Evolutionary conservation across 352 stramenopile species (phyloP), one percentile per base, ranked within the genome.

Genomic region (Phytophthora hybrid): DNA sequence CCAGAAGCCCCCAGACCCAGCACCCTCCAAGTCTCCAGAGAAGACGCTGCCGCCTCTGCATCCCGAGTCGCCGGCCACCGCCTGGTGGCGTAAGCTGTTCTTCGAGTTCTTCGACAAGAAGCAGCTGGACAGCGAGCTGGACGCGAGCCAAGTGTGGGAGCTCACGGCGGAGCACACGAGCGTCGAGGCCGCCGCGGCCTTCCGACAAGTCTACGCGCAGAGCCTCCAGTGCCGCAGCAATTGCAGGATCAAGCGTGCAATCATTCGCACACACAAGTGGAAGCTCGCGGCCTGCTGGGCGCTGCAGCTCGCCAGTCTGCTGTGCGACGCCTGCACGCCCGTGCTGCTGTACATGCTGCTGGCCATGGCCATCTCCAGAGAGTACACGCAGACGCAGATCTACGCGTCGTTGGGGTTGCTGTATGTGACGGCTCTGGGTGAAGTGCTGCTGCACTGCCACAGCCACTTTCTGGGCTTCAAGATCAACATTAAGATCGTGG

Each of bases 111-210:
- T 88, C 57, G 77, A 76, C 66, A 79, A 70, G 57, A 63, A 75
- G 51, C 37, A 47, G 23, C 44, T 78, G 19, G 58, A 79, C 46
- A 72, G 63, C 21, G 69, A 81, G 41, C 39, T 87, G 8, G 65
- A 85, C 29, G 59, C 67, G 6, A 80, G 77, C 18, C 80, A 92
- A 57, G 77, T 85, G 31, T 92, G 85, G 85, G 73, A 74, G 32
- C 76, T 92, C 32, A 63, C 82, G 49, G 53, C 65, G 18, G 69
- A 71, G 19, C 84, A 78, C 62, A 80, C 72, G 54, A 88, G 81
- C 55, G 66, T 75, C n/a, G 71, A 71, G 26, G 77, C 77, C 52
- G 67, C 71, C 1, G 72, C 80, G 26, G 67, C 80, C 41, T 73
- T 76, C 57, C 44, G 69, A 37, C 62, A 77, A 8, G 61, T 83